Evolutionary conservation across 768 basidiomycete genomes (phyloP).

Genomic region (Lanmaoa pseudosensibilis): DNA sequence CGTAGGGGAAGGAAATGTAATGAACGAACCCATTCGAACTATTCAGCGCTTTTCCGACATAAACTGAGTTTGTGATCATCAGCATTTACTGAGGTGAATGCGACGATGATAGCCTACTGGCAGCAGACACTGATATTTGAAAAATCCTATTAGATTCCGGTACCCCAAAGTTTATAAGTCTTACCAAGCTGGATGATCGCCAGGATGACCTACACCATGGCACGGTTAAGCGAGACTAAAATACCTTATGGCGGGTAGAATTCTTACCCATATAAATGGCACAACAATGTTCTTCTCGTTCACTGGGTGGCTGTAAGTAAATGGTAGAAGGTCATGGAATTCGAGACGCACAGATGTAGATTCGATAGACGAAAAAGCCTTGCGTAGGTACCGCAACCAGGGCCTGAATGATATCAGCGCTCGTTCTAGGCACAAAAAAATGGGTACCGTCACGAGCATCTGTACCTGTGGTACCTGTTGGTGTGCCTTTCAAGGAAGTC

Average conservation of each 20-base stretch:
- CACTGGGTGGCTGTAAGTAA: conserved; percentile 4
- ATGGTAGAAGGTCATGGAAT: too few species aligned
- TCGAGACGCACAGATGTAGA: conserved; percentile 9
- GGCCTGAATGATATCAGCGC: conserved; percentile 1
- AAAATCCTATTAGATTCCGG: neutral
- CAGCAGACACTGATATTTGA: conserved; percentile 4
- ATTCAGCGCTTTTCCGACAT: neutral
- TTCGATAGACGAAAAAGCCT: conserved; percentile 15
- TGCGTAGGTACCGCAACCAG: conserved; percentile 4
- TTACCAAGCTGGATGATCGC: conserved; percentile 10
- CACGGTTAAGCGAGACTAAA: neutral
- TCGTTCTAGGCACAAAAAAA: neutral
- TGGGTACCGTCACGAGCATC: neutral
- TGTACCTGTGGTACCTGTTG: conserved; percentile 5
- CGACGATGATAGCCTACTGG: neutral
- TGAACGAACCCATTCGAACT: neutral
- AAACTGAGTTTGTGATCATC: conserved; percentile 5
- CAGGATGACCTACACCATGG: neutral
- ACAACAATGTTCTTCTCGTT: neutral
- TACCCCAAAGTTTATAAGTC: neutral
- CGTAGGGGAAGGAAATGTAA: neutral
- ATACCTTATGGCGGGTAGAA: neutral
- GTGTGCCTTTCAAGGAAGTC: neutral
- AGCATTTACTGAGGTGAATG: neutral
- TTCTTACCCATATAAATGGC: conserved; percentile 14